Conservation (phyloP, 768 basidiomycete species). For the Leccinum barrowsii region DNA sequence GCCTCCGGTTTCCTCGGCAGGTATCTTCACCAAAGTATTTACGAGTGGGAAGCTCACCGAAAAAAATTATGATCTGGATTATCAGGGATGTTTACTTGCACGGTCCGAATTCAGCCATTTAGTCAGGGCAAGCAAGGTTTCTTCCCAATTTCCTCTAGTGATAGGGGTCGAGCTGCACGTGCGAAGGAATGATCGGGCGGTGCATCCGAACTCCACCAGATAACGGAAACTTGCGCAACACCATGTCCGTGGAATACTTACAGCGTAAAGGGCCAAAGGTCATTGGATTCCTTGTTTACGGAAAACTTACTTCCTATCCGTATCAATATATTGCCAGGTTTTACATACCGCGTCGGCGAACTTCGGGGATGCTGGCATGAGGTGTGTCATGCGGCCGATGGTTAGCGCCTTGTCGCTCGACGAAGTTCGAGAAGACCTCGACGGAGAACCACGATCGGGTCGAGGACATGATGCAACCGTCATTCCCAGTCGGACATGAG, state of each 20-base stretch:
- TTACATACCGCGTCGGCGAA: neutral
- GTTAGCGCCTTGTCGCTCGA: neutral
- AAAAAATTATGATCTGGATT: neutral
- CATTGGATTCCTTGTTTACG: neutral
- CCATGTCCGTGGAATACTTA: neutral
- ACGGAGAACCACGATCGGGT: neutral
- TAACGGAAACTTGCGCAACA: neutral
- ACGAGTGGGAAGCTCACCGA: neutral
- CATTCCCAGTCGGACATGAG: neutral
- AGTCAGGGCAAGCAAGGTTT: constrained; percentile 9
- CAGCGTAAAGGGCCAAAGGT: neutral
- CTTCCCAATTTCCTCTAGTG: neutral
- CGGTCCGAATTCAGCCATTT: neutral
- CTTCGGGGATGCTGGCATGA: neutral
- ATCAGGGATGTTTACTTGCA: neutral
- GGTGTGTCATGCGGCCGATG: neutral
- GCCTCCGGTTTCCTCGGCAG: neutral
- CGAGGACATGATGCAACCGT: neutral
- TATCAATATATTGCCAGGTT: neutral
- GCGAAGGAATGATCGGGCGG: neutral
- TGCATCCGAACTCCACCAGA: neutral
- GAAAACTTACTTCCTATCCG: neutral
- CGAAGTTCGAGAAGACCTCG: neutral
- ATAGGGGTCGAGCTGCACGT: neutral
- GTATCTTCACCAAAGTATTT: neutral